These are phyloP conservation scores for Rhodosporidiobolus sp. DNA, from an alignment of 768 basidiomycete genomes.

Conservation along the genomic window DNA sequence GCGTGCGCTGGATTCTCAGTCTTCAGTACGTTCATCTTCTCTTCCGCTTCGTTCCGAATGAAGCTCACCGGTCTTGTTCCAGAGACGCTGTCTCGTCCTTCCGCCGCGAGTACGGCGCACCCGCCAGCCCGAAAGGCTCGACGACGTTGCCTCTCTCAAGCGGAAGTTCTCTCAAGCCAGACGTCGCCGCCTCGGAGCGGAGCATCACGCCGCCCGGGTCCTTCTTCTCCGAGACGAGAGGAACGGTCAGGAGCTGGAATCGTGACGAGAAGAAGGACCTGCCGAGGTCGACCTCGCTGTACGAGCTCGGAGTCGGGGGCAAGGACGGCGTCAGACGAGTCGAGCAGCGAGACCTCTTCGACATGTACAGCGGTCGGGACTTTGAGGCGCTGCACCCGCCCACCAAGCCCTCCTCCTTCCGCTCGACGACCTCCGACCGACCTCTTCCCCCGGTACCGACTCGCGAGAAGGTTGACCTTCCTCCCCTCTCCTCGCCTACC, in stretches of 20 bases:
- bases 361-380: not conserved
- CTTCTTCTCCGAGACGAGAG: conserved; percentile 2
- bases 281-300: not conserved
- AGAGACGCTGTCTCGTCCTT: not conserved
- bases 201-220: conserved; percentile 9
- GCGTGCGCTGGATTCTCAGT: conserved; percentile 19
- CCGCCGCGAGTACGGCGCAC: not conserved
- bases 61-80: not conserved
- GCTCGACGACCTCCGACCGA: not conserved
- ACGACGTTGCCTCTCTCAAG: too few species aligned
- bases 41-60: too few species aligned
- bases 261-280: not conserved
- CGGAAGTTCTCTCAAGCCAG: too few species aligned
- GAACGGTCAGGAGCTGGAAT: not conserved
- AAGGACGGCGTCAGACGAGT: not conserved
- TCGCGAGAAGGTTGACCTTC: not conserved
- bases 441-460: not conserved
- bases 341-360: not conserved
- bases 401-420: not conserved
- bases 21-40: conserved; percentile 3
- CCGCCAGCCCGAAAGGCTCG: too few species aligned
- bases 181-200: not conserved
- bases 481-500: not conserved
- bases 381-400: too few species aligned
- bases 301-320: too few species aligned